phyloP scores from a whole-genome alignment of 495 filamentous ascomycete genomes.

The Penicillium bovifimosum region DNA sequence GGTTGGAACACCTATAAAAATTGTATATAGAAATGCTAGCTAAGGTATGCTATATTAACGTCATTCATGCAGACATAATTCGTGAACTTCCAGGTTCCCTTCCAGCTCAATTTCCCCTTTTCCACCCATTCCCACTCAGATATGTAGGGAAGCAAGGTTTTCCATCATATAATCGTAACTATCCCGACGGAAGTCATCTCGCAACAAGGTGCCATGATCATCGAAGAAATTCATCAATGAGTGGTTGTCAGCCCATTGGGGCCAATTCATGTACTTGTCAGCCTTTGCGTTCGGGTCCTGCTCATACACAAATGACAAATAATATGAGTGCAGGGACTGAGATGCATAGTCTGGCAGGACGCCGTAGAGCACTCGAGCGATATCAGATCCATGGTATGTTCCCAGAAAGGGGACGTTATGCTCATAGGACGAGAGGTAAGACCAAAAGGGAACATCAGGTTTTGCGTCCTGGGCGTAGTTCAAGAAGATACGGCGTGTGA shows the following conservation, averaged over 20 bases:
- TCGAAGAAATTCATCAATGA: slow-evolving; percentile 55
- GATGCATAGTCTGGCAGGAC: slow-evolving; percentile 58
- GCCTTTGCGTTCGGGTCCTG: slow-evolving; percentile 55
- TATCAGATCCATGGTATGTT: slow-evolving; percentile 65
- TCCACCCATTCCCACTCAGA: slow-evolving; percentile 29
- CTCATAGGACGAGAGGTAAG: slow-evolving; percentile 64
- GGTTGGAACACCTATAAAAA: too few species aligned
- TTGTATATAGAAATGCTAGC: background rate
- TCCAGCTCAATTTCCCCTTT: too few species aligned
- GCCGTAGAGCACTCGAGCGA: slow-evolving; percentile 61
- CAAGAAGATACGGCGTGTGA: slow-evolving; percentile 56
- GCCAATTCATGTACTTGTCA: slow-evolving; percentile 49
- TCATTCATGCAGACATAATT: background rate
- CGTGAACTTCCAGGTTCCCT: background rate
- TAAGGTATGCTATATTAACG: background rate
- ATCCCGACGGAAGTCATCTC: slow-evolving; percentile 54
- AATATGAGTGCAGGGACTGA: slow-evolving; percentile 54
- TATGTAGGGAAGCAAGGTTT: slow-evolving; percentile 44
- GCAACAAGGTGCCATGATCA: slow-evolving; percentile 37
- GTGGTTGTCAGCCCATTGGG: slow-evolving; percentile 49
- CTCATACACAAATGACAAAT: slow-evolving; percentile 59
- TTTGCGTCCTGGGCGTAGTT: slow-evolving; percentile 33
- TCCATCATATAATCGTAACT: slow-evolving; percentile 42
- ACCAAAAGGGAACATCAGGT: slow-evolving; percentile 58
- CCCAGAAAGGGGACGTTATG: slow-evolving; percentile 64